Base-by-base conservation (phyloP, 768 basidiomycete species). In the Inosperma sp. region DNA sequence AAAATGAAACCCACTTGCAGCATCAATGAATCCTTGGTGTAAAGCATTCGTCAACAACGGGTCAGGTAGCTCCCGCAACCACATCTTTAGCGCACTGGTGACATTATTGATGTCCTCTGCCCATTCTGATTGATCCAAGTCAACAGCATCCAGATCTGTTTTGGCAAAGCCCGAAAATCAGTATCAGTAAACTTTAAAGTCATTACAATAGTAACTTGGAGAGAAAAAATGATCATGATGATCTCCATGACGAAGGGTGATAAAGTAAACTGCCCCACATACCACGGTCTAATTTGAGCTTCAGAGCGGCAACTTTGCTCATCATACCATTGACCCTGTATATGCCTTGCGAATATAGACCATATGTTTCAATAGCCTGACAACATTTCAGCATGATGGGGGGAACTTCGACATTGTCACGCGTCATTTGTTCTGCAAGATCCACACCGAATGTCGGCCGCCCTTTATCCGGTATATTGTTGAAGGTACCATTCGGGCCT, bases 61-160 rank as follows among this genome's bases (percentile, higher is more conserved):
- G 63, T 97, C 93, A 7, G 96, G 94, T 33, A 98, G 75, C 63
- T 99, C 96, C 56, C 96, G 79, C 61, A 99, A 76, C 94, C 96
- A 99, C 60, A 93, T 76, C 69, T 99, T 99, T 55, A 97, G 73
- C 19, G 86, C 90, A 50, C 92, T 89, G n/a, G 96, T 80, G 45
- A 98, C 87, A 53, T 90, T 93, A 72, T 95, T 97, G 69, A 98
- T 93, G 65, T 99, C 96, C 14, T 82, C 77, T 27, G 88, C 81
- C 89, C 93, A 93, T 65, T 98, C 95, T 4, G 88, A 81, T 5
- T 84, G 75, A 63, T 93, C 83, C 45, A 99, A 74, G 68, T 98
- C 86, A 29, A 93, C 88, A 1, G 82, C 75, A 14, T 96, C 89
- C 40, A 97, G 68, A 66, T 97, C 95, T 76, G 41, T 7, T 16